A percentile compares a stretch with the other conserved stretches of the same genome.
phyloP scores from a whole-genome alignment of 2,329 filamentous ascomycete genomes.

The Byssoonygena ceratinophila region DNA sequence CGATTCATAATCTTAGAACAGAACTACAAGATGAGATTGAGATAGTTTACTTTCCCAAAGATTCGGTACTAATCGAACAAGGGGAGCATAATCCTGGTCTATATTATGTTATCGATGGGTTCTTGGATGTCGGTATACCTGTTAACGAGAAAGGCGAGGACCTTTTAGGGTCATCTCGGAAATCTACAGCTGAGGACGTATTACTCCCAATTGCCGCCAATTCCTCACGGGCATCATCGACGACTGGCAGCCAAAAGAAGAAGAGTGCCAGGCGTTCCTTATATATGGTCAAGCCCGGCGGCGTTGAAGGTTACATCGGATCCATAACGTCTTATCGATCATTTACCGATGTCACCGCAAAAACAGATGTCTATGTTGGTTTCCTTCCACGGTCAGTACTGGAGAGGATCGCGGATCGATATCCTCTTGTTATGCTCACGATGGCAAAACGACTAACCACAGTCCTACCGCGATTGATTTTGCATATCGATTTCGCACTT shows the following conservation, averaged over 20 bases:
- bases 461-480: constrained; percentile 73
- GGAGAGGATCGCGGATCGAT: constrained; percentile 83
- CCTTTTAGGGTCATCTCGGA: constrained; percentile 28
- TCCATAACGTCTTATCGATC: constrained; percentile 91
- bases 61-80: constrained; percentile 87
- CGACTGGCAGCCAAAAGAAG: constrained; percentile 25
- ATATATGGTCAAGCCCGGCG: constrained; percentile 86
- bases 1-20: constrained; percentile 57
- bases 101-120: constrained; percentile 96
- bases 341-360: constrained; percentile 91
- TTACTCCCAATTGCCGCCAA: constrained; percentile 39
- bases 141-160: constrained; percentile 49
- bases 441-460: constrained; percentile 92
- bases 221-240: constrained; percentile 29
- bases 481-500: constrained; percentile 95
- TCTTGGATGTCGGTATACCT: constrained; percentile 85
- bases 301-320: constrained; percentile 85
- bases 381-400: constrained; percentile 78
- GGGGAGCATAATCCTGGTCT: constrained; percentile 92
- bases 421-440: constrained; percentile 83
- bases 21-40: constrained; percentile 88
- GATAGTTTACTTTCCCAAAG: constrained; percentile 94
- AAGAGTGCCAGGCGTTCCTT: constrained; percentile 56
- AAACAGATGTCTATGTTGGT: constrained; percentile 96
- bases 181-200: constrained; percentile 28